These are phyloP conservation scores for Clitopilus passeckerianus DNA, from an alignment of 768 basidiomycete genomes.

Conservation along the genomic window DNA sequence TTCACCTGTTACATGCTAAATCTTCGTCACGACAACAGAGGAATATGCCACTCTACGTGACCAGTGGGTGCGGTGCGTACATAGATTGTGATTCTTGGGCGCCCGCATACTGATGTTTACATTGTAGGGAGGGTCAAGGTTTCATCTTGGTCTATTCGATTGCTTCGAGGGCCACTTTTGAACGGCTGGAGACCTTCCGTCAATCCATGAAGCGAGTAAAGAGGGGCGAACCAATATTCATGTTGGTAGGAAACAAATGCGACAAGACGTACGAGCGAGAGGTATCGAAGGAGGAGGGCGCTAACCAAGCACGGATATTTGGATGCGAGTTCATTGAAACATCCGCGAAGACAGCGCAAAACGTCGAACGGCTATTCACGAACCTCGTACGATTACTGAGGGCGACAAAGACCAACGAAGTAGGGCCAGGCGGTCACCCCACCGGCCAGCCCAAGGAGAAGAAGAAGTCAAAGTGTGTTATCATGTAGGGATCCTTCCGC, in stretches of 20 bases:
- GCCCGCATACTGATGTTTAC: slow-evolving; percentile 6
- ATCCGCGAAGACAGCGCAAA: slow-evolving; percentile 91
- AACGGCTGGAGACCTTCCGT: slow-evolving; percentile 85
- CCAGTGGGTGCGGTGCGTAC: slow-evolving; percentile 92
- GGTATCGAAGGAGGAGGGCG: slow-evolving; percentile 87
- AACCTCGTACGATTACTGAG: slow-evolving; percentile 81
- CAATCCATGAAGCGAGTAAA: slow-evolving; percentile 89
- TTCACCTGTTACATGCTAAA: slow-evolving; percentile 7
- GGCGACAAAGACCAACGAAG: slow-evolving; percentile 58
- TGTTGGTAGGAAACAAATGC: slow-evolving; percentile 95
- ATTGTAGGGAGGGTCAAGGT: slow-evolving; percentile 87
- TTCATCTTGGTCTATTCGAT: slow-evolving; percentile 97
- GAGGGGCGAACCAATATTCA: slow-evolving; percentile 79
- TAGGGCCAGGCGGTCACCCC: slow-evolving; percentile 32
- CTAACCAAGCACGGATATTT: slow-evolving; percentile 72
- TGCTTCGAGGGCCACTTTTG: slow-evolving; percentile 88
- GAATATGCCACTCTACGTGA: slow-evolving; percentile 95
- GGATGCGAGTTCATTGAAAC: slow-evolving; percentile 96
- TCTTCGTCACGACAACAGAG: slow-evolving; percentile 48
- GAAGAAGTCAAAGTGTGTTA: slow-evolving; percentile 62
- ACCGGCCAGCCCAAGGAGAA: slow-evolving; percentile 35
- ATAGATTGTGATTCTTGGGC: slow-evolving; percentile 5
- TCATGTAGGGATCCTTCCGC: slow-evolving; percentile 72
- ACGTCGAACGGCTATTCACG: slow-evolving; percentile 89
- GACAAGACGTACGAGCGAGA: slow-evolving; percentile 91